Percentiles rank a stretch among this genome's conserved stretches.
Evolutionary conservation across 805 yeast species (phyloP).

Genomic region (Ogataea naganishii): DNA sequence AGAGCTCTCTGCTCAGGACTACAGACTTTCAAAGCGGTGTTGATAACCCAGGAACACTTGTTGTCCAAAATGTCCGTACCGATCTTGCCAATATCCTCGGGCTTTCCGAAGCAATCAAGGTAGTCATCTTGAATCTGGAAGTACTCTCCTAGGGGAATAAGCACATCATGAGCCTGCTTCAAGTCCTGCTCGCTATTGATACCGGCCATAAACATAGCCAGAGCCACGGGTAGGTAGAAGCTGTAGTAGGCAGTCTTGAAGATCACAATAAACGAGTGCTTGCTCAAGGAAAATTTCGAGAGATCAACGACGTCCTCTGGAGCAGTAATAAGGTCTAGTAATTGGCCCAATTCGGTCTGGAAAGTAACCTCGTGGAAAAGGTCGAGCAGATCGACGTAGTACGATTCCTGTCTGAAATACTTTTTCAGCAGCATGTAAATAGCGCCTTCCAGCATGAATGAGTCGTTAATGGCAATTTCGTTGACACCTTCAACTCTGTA

Average conservation of each 20-base stretch:
- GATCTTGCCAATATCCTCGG: constrained; percentile 94
- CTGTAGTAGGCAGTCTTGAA: constrained; percentile 97
- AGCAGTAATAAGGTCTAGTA: constrained; percentile 91
- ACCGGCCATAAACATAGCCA: constrained; percentile 93
- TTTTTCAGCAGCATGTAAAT: constrained; percentile 84
- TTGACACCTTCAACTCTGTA: constrained; percentile 73
- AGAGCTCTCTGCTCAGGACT: constrained; percentile 72
- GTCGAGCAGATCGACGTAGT: constrained; percentile 85
- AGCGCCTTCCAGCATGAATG: constrained; percentile 94
- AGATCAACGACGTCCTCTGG: constrained; percentile 93
- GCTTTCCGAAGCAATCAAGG: constrained; percentile 95
- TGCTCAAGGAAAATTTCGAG: constrained; percentile 73
- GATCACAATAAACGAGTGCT: constrained; percentile 91
- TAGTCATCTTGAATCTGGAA: constrained; percentile 98
- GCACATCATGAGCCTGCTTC: constrained; percentile 77
- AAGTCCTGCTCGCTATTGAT: constrained; percentile 61
- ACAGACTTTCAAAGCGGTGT: constrained; percentile 78
- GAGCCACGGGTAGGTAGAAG: constrained; percentile 93
- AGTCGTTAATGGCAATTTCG: constrained; percentile 92
- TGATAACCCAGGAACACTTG: constrained; percentile 96
- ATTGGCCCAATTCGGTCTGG: constrained; percentile 96
- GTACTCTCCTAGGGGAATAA: constrained; percentile 94
- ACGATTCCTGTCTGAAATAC: constrained; percentile 72
- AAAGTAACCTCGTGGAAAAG: constrained; percentile 95
- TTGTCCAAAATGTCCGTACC: constrained; percentile 98